phyloP scores from a whole-genome alignment of 1,139 yeast species.

The Taphrina betulina region DNA sequence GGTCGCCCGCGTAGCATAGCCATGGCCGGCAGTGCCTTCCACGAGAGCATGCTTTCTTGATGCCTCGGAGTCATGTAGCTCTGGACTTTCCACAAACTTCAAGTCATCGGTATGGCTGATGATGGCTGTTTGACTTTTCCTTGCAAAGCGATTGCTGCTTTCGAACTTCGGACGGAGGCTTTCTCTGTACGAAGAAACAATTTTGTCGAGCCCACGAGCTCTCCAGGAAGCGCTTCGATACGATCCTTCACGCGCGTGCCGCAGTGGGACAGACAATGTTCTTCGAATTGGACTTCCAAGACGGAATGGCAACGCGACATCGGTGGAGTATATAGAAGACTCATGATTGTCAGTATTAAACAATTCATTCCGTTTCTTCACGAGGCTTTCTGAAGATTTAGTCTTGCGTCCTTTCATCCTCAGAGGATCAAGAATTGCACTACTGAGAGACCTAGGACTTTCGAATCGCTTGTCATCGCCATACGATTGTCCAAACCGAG shows the following conservation, averaged over 20 bases:
- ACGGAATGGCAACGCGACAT: conserved; percentile 7
- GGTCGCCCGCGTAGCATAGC: neutral
- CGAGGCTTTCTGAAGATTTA: no score
- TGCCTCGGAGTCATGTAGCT: neutral
- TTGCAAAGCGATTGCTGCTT: neutral
- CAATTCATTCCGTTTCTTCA: neutral
- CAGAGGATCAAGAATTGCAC: no score
- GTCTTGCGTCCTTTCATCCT: no score
- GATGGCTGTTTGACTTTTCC: neutral
- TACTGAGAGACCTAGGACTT: no score
- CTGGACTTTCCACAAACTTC: neutral
- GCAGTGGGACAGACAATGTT: neutral
- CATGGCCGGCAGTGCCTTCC: neutral
- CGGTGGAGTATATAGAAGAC: conserved; percentile 5
- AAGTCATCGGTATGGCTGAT: neutral
- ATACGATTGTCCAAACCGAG: no score
- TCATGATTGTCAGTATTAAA: neutral
- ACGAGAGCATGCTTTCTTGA: neutral
- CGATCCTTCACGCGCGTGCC: neutral
- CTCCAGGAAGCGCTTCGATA: conserved; percentile 13
- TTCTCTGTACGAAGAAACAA: neutral
- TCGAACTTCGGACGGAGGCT: neutral
- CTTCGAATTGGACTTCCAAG: conserved; percentile 11
- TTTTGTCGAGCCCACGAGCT: neutral
- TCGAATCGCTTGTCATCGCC: no score